These are phyloP conservation scores for Pythium grandisporangium DNA, from an alignment of 352 stramenopile species.

Conservation along the genomic window DNA sequence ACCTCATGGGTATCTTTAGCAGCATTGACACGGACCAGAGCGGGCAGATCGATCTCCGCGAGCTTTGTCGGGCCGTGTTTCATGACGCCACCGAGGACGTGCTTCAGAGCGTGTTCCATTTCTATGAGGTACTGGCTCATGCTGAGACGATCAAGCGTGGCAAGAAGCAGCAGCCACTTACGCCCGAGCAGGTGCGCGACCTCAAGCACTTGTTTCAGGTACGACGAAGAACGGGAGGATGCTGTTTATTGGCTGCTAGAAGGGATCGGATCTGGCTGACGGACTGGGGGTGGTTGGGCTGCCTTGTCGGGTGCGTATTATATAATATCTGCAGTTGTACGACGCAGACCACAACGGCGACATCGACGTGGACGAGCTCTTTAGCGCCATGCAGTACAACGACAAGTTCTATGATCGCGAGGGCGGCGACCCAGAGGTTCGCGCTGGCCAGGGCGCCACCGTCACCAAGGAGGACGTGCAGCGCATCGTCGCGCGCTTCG, in stretches of 20 bases:
- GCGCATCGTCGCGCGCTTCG: conserved; percentile 69
- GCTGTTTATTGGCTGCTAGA: too few relatives aligned
- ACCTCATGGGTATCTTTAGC: conserved; percentile 67
- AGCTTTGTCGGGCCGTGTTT: conserved; percentile 56
- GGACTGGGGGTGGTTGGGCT: too few relatives aligned
- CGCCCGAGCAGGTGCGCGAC: conserved; percentile 44
- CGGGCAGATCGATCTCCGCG: conserved; percentile 59
- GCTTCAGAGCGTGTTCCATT: conserved; percentile 41
- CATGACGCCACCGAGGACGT: conserved; percentile 24
- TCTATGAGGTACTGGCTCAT: conserved; percentile 40
- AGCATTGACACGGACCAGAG: conserved; percentile 71
- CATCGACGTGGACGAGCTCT: conserved; percentile 60
- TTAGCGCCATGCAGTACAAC: conserved; percentile 60
- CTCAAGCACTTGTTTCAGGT: conserved; percentile 55
- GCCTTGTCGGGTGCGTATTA: too few relatives aligned
- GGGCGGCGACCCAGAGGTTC: conserved; percentile 15
- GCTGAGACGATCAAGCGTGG: conserved; percentile 39
- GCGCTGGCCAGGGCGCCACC: neutral
- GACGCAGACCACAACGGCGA: conserved; percentile 56
- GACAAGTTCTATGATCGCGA: conserved; percentile 55
- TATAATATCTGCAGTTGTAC: too few relatives aligned
- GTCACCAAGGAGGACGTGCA: conserved; percentile 51
- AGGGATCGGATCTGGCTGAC: too few relatives aligned
- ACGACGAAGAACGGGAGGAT: too few relatives aligned
- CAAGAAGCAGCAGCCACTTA: conserved; percentile 46